These are phyloP conservation scores for Dictyostelium capitatum DNA, from an alignment of 78 protist genomes.

Conservation along the genomic window DNA sequence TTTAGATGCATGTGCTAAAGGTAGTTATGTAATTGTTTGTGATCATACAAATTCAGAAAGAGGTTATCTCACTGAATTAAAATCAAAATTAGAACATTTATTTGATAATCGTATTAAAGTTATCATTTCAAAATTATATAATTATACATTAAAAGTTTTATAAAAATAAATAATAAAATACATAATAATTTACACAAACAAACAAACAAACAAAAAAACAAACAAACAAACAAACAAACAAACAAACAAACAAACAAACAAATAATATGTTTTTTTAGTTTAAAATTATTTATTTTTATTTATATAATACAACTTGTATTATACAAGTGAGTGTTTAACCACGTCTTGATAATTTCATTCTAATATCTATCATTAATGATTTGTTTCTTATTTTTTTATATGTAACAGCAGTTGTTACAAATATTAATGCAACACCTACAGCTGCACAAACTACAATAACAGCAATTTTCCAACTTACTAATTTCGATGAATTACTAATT, in stretches of 20 bases:
- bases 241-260: too few species aligned
- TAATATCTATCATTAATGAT: background rate
- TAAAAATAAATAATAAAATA: constrained; percentile 17
- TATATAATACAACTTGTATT: too few species aligned
- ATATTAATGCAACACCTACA: background rate
- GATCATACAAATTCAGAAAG: constrained; percentile 90
- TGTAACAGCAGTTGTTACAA: background rate
- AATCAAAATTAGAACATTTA: constrained; percentile 21
- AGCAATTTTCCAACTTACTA: background rate
- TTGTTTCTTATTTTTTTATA: constrained; percentile 7
- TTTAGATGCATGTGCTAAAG: constrained; percentile 82
- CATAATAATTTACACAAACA: too few species aligned
- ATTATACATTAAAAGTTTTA: constrained; percentile 72
- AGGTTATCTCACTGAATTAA: constrained; percentile 74
- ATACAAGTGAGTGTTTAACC: background rate
- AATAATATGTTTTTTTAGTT: too few species aligned
- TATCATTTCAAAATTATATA: constrained; percentile 60
- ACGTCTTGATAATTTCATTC: background rate
- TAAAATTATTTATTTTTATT: background rate
- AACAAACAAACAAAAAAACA: too few species aligned
- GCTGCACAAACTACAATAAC: background rate
- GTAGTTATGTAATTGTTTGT: constrained; percentile 82
- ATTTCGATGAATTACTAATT: background rate
- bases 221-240: too few species aligned
- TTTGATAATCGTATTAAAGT: constrained; percentile 39